These are phyloP conservation scores for Ophiobolus disseminans DNA, from an alignment of 2,329 filamentous ascomycete species.

Conservation along the genomic window DNA sequence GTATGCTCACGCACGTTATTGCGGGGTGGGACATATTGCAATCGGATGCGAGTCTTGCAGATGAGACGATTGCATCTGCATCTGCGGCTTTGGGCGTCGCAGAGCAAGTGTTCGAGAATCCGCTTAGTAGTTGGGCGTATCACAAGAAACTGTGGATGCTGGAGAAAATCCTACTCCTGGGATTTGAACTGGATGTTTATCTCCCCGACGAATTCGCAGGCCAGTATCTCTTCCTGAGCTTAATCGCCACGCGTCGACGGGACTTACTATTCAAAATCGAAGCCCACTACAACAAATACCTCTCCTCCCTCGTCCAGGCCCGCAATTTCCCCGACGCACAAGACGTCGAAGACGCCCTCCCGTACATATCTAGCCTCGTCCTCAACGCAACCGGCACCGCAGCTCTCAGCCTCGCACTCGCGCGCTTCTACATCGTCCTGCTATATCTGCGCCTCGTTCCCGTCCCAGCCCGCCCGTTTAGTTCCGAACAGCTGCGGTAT, in stretches of 20 bases:
- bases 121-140: conserved; percentile 87
- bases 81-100: conserved; percentile 41
- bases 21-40: conserved; percentile 85
- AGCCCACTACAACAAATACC: conserved; percentile 16
- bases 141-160: conserved; percentile 89
- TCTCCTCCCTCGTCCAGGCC: conserved; percentile 1
- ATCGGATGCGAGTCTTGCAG: conserved; percentile 65
- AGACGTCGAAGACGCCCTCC: conserved; percentile 16
- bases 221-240: conserved; percentile 76
- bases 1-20: conserved; percentile 85
- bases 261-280: conserved; percentile 28
- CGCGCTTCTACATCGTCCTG: conserved; percentile 70
- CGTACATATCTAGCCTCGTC: conserved; percentile 35
- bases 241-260: conserved; percentile 32
- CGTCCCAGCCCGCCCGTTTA: conserved; percentile 66
- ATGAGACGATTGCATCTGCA: conserved; percentile 51
- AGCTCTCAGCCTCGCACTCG: conserved; percentile 39
- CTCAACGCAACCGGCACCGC: conserved; percentile 34
- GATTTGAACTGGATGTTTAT: conserved; percentile 93
- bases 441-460: conserved; percentile 63
- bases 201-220: conserved; percentile 80
- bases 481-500: conserved; percentile 72
- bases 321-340: conserved; percentile 12
- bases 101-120: conserved; percentile 67
- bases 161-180: conserved; percentile 85